Conservation (phyloP, 345 rosid genomes). For the Cardamine resedifolia region DNA sequence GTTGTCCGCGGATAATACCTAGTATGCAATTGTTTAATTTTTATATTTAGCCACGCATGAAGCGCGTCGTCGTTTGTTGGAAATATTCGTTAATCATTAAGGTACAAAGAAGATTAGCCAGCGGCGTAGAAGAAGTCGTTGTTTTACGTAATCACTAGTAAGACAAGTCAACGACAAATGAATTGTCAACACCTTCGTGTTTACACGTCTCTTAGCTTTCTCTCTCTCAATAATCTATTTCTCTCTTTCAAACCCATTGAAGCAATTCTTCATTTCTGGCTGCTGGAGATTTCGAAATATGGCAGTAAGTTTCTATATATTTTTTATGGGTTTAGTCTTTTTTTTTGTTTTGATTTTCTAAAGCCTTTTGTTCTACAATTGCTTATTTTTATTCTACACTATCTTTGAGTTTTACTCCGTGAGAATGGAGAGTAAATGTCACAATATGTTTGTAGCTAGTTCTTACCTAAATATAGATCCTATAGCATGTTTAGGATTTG, state of each 20-base stretch:
- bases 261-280: slow-evolving; percentile 21
- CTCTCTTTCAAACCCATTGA: neutral
- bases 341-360: neutral
- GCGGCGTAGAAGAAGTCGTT: slow-evolving; percentile 21
- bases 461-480: neutral
- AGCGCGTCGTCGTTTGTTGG: neutral
- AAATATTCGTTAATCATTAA: neutral
- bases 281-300: slow-evolving; percentile 19
- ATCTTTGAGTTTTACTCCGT: neutral
- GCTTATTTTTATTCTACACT: neutral
- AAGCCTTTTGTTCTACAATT: neutral
- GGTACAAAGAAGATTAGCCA: neutral
- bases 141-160: slow-evolving; percentile 6
- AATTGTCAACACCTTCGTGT: slow-evolving; percentile 38
- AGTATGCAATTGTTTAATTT: neutral
- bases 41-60: neutral
- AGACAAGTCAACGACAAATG: slow-evolving; percentile 15
- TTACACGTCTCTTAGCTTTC: slow-evolving; percentile 28
- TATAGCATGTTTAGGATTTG: neutral
- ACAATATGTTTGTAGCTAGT: neutral
- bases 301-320: slow-evolving; percentile 29
- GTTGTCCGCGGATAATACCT: neutral
- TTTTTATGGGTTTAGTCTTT: neutral
- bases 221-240: neutral
- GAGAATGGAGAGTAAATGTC: neutral